Evolutionary conservation across 2,329 filamentous ascomycete genomes (phyloP).

Genomic region (Lasiodiplodia sp.): DNA sequence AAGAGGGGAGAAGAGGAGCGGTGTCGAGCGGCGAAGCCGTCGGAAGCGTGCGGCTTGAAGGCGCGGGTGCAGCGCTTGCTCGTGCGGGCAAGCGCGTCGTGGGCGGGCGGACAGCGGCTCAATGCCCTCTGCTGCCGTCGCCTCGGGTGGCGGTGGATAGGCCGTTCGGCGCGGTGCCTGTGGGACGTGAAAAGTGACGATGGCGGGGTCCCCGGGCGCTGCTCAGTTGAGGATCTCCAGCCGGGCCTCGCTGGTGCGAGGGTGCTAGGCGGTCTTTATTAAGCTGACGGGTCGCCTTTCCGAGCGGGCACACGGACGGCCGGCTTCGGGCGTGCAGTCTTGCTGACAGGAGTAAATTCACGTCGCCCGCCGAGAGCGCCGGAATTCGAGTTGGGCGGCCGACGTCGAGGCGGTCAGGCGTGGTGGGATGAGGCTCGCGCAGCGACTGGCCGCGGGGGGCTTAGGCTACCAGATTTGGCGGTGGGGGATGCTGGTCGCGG

Average conservation of each 20-base stretch:
- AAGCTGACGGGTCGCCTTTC: slow-evolving; percentile 24
- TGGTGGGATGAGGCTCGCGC: slow-evolving; percentile 29
- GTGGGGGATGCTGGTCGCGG: slow-evolving; percentile 26
- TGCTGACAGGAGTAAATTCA: slow-evolving; percentile 23
- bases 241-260: slow-evolving; percentile 19
- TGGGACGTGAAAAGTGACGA: slow-evolving; percentile 24
- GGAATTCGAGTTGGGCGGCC: slow-evolving; percentile 24
- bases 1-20: slow-evolving; percentile 39
- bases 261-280: slow-evolving; percentile 28
- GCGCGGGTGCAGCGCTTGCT: slow-evolving; percentile 18
- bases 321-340: slow-evolving; percentile 24
- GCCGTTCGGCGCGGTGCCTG: slow-evolving; percentile 7
- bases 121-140: slow-evolving; percentile 20
- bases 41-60: slow-evolving; percentile 21
- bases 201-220: slow-evolving; percentile 30
- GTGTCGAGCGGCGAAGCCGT: slow-evolving; percentile 35
- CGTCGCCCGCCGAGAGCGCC: slow-evolving; percentile 29
- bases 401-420: slow-evolving; percentile 27
- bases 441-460: slow-evolving; percentile 19
- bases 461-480: slow-evolving; percentile 24
- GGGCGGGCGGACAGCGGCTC: slow-evolving; percentile 9
- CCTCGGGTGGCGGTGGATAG: slow-evolving; percentile 8
- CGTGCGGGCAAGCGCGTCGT: slow-evolving; percentile 4
- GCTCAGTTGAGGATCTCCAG: slow-evolving; percentile 28
- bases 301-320: slow-evolving; percentile 17